Evolutionary conservation across 768 basidiomycete genomes (phyloP), one percentile per base, ranked within the genome.

Genomic region (Lactarius deliciosus): DNA sequence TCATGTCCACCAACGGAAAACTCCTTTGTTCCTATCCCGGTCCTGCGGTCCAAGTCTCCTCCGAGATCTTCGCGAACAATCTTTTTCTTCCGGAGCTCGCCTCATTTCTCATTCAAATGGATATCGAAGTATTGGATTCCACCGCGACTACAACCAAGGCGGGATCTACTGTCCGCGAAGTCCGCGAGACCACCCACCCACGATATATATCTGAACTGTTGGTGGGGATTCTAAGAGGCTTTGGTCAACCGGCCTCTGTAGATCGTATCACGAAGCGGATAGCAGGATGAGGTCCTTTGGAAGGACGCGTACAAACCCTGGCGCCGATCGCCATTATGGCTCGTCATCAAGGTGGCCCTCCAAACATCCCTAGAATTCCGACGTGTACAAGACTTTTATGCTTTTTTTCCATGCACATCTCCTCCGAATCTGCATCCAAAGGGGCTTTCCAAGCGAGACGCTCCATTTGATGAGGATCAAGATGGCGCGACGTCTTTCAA

Each of bases 1-100:
- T 85, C 20, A 80, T 81, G 73, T 72, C 65, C 1, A 60, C 76
- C 0, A 69, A 70, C 32, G 82, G 82, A 34, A 83, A 82, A 10
- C n/a, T 47, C 10, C 10, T 47, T n/a, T 47, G 45, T 10, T 47
- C 45, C 9, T 47, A 47, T 47, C 84, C 83, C 11, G 79, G 79
- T 0, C 79, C 81, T 6, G 79, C 81, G 1, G 74, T 82, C 45
- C 60, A 76, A 40, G 30, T 85, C 32, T 75, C 78, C 8, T 66
- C 20, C 3, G 43, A 45, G 18, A n/a, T n/a, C 43, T 45, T n/a
- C 7, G 8, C 16, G 16, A 20, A 43, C 41, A 45, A 9, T 8
- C 3, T 8, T 1, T 45, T 45, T 45, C 43, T 45, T 20, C 7
- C 20, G 0, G 43, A 45, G 20, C 43, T 45, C 20, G 18, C 43